A percentile compares a stretch with the other conserved stretches of the same genome.
These are phyloP conservation scores for Rhizomucor pusillus DNA, from an alignment of 371 early-diverging fungal genomes.

Conservation along the genomic window DNA sequence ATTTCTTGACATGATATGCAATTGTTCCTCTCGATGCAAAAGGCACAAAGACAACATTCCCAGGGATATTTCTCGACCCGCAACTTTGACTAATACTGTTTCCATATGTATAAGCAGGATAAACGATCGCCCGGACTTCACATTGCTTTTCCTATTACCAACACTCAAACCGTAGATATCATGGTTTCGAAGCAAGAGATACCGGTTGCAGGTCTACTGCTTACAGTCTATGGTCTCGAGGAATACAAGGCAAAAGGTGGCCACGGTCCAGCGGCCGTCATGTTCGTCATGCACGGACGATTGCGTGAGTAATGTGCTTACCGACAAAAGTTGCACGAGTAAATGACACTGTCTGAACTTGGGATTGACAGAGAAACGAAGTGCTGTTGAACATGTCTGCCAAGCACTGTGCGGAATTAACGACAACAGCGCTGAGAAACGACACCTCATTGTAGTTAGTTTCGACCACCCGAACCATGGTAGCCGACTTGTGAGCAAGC, in stretches of 20 bases:
- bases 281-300: conserved; percentile 47
- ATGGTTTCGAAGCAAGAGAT: conserved; percentile 14
- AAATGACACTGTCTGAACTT: no score
- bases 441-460: conserved; percentile 38
- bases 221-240: conserved; percentile 39
- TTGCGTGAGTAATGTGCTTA: conserved; percentile 26
- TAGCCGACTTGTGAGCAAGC: conserved; percentile 30
- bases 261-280: conserved; percentile 26
- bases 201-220: conserved; percentile 22
- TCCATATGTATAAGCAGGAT: no score
- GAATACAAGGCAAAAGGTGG: conserved; percentile 22
- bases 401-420: conserved; percentile 28
- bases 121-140: no score
- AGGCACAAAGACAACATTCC: no score
- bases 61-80: no score
- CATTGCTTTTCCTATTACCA: no score
- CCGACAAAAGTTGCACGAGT: no score
- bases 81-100: no score
- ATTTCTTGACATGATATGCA: no score
- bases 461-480: conserved; percentile 65
- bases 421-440: neutral
- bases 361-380: conserved; percentile 20
- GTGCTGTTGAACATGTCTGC: conserved; percentile 26
- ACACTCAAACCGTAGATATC: no score
- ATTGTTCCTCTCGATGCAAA: no score